Base-by-base conservation (phyloP, 441 rosid genomes). In the Dalechampia spathulata region DNA sequence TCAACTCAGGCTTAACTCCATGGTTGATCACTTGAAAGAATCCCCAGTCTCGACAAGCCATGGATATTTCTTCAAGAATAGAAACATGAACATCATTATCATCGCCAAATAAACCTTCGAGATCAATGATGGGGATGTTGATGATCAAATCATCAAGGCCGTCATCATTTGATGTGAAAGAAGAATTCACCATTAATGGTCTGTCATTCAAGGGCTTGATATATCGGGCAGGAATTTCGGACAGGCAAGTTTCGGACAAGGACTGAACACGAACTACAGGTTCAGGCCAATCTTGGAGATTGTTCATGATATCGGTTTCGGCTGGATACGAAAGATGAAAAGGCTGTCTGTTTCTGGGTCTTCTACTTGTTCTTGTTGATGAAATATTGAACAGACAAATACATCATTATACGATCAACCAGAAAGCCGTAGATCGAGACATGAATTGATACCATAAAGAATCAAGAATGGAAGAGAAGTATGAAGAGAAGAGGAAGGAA, bases 1-100 rank as follows among this genome's bases (percentile, higher is more conserved):
- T 82, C 32, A 86, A 62, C 45, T 66, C 78, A 5, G 75, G 85
- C 23, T 46, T 57, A 5, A 88, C 87, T 1, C 96, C 94, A 37
- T 88, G 96, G 79, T 83, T 86, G 10, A 86, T 62, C 17, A 80
- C 90, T 59, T 88, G 96, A 68, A 88, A 88, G 46, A 88, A 88
- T 1, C 96, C 96, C 96, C 96, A 88, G 41, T 77, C 77, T 0
- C 82, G 62, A 64, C 91, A 83, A 8, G 95, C 94, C 34, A 46
- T 57, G 2, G 76, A 66, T 34, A 88, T 64, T 37, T 25, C 61
- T 32, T 46, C 51, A 7, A 69, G 58, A 43, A 52, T 70, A 7
- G 57, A 26, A 16, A 28, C 60, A 2, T 52, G 72, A 7, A 65
- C 55, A 22, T 40, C 15, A 37, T 14, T 22, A 53, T 63, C 64